A percentile compares a stretch with the other conserved stretches of the same genome.
phyloP scores from a whole-genome alignment of 257 asterid species.

The Datura wrightii region DNA sequence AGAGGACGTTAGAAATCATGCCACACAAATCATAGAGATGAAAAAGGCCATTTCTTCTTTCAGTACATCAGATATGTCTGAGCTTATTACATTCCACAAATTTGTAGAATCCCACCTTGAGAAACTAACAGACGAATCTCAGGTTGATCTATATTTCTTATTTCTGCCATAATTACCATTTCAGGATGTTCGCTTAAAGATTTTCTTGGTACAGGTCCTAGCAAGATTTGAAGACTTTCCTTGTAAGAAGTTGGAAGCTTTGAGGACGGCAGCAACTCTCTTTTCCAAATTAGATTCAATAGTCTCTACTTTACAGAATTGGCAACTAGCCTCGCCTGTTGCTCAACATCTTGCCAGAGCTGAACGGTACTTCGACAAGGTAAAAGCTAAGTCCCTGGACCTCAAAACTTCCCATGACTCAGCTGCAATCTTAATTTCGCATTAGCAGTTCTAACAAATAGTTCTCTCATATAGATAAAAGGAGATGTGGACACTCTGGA shows the following conservation, averaged over 20 bases:
- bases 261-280: constrained; percentile 82
- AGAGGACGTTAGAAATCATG: constrained; percentile 42
- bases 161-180: constrained; percentile 4
- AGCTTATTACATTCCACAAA: constrained; percentile 41
- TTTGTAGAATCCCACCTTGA: constrained; percentile 41
- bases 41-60: constrained; percentile 37
- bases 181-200: neutral
- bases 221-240: constrained; percentile 91
- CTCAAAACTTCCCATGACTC: constrained; percentile 9
- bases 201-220: constrained; percentile 56
- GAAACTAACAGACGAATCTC: constrained; percentile 45
- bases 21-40: constrained; percentile 37
- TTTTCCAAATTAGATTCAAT: constrained; percentile 62
- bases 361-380: constrained; percentile 80
- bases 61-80: constrained; percentile 43
- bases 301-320: constrained; percentile 52
- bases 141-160: constrained; percentile 28
- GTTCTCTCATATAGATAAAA: constrained; percentile 59
- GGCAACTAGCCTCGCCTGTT: constrained; percentile 62
- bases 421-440: neutral
- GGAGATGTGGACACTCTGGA: constrained; percentile 79
- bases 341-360: constrained; percentile 66
- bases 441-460: constrained; percentile 25
- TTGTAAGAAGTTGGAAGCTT: constrained; percentile 73
- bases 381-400: constrained; percentile 31